These are phyloP conservation scores for Themeda triandra DNA, from an alignment of 176 grass and related monocot genomes.

Conservation along the genomic window DNA sequence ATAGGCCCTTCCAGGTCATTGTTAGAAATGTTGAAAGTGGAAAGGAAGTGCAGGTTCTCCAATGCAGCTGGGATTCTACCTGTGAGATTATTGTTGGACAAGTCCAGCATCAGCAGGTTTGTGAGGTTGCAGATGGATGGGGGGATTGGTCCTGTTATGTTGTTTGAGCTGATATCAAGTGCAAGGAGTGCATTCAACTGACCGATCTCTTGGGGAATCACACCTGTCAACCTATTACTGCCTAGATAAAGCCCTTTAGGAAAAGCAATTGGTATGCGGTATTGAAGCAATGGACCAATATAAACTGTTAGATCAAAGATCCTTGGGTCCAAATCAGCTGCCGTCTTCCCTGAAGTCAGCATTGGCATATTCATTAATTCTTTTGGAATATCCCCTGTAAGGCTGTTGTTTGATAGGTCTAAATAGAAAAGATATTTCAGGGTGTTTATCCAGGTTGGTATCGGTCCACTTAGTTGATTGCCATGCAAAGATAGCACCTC, in stretches of 20 bases:
- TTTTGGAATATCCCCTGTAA: conserved; percentile 32
- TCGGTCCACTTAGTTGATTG: background rate
- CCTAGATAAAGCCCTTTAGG: conserved; percentile 10
- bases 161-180: conserved; percentile 29
- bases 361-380: conserved; percentile 26
- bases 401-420: conserved; percentile 36
- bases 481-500: background rate
- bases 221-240: conserved; percentile 28
- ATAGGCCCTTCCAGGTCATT: conserved; percentile 41
- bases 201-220: conserved; percentile 31
- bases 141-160: conserved; percentile 28
- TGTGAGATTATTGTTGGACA: conserved; percentile 39
- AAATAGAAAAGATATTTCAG: conserved; percentile 22
- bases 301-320: conserved; percentile 35
- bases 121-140: background rate
- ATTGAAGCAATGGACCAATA: background rate
- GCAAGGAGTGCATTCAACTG: conserved; percentile 16
- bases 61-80: conserved; percentile 29
- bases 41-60: conserved; percentile 20
- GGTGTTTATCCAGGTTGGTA: too few species aligned
- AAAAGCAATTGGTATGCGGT: background rate
- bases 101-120: conserved; percentile 30
- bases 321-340: background rate
- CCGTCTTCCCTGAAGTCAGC: conserved; percentile 15
- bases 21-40: conserved; percentile 31